These are phyloP conservation scores for Dryadomyces quercivorus DNA, from an alignment of 2,329 filamentous ascomycete species.

Conservation along the genomic window DNA sequence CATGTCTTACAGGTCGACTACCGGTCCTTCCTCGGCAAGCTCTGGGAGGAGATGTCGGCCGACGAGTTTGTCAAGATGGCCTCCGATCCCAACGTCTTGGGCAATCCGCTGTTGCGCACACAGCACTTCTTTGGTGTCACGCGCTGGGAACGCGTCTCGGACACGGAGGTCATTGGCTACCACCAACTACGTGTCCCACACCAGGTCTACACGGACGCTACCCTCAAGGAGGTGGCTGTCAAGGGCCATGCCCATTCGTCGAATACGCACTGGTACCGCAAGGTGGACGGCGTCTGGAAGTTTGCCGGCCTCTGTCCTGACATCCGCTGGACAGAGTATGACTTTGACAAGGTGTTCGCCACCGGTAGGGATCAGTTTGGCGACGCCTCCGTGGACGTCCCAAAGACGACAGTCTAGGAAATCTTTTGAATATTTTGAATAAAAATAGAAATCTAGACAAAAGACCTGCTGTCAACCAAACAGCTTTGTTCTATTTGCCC, in stretches of 20 bases:
- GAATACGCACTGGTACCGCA: constrained; percentile 45
- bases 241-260: constrained; percentile 49
- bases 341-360: constrained; percentile 27
- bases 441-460: too few relatives aligned
- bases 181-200: constrained; percentile 52
- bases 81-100: constrained; percentile 42
- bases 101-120: constrained; percentile 48
- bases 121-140: constrained; percentile 52
- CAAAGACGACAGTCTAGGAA: neutral
- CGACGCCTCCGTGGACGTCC: too few relatives aligned
- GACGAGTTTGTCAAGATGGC: constrained; percentile 51
- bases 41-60: constrained; percentile 49
- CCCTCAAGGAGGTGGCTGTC: constrained; percentile 29
- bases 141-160: constrained; percentile 44
- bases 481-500: too few relatives aligned
- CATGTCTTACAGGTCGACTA: constrained; percentile 50
- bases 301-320: constrained; percentile 43
- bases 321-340: constrained; percentile 45
- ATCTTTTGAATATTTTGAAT: too few relatives aligned
- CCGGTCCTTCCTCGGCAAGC: constrained; percentile 46
- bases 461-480: too few relatives aligned
- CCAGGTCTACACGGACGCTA: constrained; percentile 41
- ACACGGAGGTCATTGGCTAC: constrained; percentile 46
- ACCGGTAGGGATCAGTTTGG: constrained; percentile 13
- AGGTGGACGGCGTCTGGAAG: constrained; percentile 48